A percentile compares a stretch with the other conserved stretches of the same genome.
Evolutionary conservation across 2,329 filamentous ascomycete genomes (phyloP).

Genomic region (Endothia cerciana): DNA sequence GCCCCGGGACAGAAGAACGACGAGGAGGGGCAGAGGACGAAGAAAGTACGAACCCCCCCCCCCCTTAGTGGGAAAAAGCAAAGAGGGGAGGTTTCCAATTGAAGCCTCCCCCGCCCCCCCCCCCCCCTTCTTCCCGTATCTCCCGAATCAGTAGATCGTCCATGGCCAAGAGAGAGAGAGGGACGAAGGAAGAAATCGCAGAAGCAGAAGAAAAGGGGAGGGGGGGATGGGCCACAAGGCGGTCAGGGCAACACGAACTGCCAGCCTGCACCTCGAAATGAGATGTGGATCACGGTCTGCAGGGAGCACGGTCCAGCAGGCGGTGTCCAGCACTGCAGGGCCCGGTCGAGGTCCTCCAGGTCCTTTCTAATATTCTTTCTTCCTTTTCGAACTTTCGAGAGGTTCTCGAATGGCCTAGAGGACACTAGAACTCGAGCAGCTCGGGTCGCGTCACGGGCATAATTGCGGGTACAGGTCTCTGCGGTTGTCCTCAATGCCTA

Average conservation of each 20-base stretch:
- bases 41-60: no score
- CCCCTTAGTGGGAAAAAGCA: no score
- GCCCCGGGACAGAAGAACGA: no score
- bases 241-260: not conserved
- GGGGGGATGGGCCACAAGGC: constrained; percentile 6
- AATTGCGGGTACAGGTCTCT: not conserved
- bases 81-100: no score
- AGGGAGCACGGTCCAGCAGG: not conserved
- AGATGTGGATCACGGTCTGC: constrained; percentile 5
- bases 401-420: not conserved
- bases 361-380: not conserved
- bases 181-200: not conserved
- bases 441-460: not conserved
- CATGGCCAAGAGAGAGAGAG: not conserved
- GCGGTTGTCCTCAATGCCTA: not conserved
- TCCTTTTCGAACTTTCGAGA: not conserved
- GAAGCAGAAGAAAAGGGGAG: not conserved
- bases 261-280: not conserved
- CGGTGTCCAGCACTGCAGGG: not conserved
- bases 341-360: no score
- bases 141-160: no score
- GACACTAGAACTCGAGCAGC: not conserved
- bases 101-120: not conserved
- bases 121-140: no score
- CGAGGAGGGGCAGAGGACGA: no score